Evolutionary conservation across 177 flowering plant species (phyloP).

Genomic region (Vitis hybrid): DNA sequence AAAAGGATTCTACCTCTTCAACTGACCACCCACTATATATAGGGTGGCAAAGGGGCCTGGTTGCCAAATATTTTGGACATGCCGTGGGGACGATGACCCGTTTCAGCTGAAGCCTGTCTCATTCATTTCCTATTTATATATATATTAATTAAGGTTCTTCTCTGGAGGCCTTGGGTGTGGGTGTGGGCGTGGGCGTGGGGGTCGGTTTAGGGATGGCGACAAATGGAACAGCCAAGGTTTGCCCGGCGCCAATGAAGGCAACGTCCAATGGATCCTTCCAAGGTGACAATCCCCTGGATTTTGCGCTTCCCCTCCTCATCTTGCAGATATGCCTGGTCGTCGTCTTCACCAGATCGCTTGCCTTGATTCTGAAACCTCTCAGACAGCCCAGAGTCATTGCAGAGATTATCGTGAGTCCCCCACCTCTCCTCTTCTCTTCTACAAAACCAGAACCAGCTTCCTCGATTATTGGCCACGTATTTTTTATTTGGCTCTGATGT

Average conservation of each 20-base stretch:
- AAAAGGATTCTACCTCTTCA: no score
- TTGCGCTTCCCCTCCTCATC: slow-evolving; percentile 30
- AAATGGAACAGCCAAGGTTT: neutral
- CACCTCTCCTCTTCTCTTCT: neutral
- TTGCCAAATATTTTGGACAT: no score
- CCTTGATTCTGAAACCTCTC: slow-evolving; percentile 23
- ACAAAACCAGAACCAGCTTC: neutral
- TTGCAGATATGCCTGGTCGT: slow-evolving; percentile 33
- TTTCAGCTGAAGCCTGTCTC: no score
- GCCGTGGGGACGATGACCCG: no score
- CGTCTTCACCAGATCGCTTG: slow-evolving; percentile 23
- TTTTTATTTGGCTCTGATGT: no score
- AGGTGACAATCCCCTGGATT: slow-evolving; percentile 31
- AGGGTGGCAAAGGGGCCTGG: no score
- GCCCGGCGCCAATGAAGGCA: slow-evolving; percentile 32
- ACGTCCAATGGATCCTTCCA: slow-evolving; percentile 37
- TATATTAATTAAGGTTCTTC: no score
- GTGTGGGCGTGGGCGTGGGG: neutral
- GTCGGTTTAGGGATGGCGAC: neutral
- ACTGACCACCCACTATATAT: no score
- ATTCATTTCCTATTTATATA: no score
- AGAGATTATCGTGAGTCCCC: slow-evolving; percentile 31
- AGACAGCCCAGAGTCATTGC: slow-evolving; percentile 39
- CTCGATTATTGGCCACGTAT: no score
- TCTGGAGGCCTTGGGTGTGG: neutral